phyloP scores from a whole-genome alignment of 305 asterid genomes.

The Rubia balearica region DNA sequence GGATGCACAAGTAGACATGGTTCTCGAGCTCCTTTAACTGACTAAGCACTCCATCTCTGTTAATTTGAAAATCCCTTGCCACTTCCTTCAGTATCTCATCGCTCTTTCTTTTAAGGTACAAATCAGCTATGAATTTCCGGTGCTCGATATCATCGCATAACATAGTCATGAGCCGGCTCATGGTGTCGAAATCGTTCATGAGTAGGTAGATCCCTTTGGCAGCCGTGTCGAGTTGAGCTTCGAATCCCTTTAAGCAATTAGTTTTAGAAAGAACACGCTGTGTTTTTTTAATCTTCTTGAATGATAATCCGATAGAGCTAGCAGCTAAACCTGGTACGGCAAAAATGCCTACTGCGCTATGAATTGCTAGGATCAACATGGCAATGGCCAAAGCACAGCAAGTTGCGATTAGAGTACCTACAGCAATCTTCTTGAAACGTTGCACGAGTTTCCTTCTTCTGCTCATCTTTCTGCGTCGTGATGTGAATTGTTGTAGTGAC shows the following conservation, averaged over 20 bases:
- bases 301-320: constrained; percentile 19
- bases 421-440: constrained; percentile 26
- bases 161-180: constrained; percentile 47
- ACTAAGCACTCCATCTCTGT: constrained; percentile 35
- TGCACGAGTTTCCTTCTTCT: constrained; percentile 25
- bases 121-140: constrained; percentile 36
- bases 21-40: constrained; percentile 67
- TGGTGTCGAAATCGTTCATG: constrained; percentile 63
- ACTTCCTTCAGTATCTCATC: constrained; percentile 48
- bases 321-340: constrained; percentile 33
- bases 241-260: constrained; percentile 23
- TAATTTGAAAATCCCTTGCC: constrained; percentile 33
- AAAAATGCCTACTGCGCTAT: constrained; percentile 32
- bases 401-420: constrained; percentile 22
- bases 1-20: constrained; percentile 59
- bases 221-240: constrained; percentile 46
- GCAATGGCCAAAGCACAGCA: constrained; percentile 28
- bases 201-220: constrained; percentile 58
- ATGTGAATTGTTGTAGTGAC: constrained; percentile 38
- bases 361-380: constrained; percentile 30
- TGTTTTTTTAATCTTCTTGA: constrained; percentile 23
- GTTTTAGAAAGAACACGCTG: constrained; percentile 3
- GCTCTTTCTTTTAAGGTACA: constrained; percentile 38
- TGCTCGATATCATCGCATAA: constrained; percentile 56
- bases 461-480: constrained; percentile 29